These are phyloP conservation scores for Colletotrichum sp. DNA, from an alignment of 2,329 filamentous ascomycete genomes.

Conservation along the genomic window DNA sequence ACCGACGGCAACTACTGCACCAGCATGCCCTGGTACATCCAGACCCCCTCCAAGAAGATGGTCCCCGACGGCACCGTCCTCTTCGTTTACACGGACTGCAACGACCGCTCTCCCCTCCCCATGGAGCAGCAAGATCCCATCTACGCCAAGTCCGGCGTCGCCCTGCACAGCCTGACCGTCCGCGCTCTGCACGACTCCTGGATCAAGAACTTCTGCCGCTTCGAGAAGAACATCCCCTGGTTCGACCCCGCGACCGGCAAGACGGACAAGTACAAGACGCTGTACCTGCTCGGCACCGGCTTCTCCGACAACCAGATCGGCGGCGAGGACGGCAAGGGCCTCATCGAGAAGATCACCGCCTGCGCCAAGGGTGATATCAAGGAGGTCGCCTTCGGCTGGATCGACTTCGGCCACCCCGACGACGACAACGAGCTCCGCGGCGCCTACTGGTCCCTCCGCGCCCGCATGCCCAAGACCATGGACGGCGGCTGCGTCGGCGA, in stretches of 20 bases:
- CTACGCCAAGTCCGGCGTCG: constrained; percentile 20
- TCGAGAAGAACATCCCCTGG: background rate
- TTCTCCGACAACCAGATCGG: constrained; percentile 7
- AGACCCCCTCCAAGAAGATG: background rate
- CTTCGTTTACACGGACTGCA: constrained; percentile 25
- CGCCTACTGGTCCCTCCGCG: background rate
- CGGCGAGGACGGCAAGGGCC: background rate
- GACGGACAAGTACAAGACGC: background rate
- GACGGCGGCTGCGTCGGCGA: background rate
- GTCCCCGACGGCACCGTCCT: constrained; percentile 16
- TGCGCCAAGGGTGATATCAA: background rate
- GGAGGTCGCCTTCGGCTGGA: background rate
- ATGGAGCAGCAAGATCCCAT: constrained; percentile 20
- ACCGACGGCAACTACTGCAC: background rate
- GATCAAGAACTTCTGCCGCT: constrained; percentile 18
- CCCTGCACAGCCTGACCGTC: background rate
- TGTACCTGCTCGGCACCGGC: background rate
- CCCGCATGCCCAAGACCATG: background rate
- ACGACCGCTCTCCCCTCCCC: constrained; percentile 17
- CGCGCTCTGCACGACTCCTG: constrained; percentile 13
- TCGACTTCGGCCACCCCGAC: background rate
- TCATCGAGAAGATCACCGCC: background rate
- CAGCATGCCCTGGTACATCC: background rate
- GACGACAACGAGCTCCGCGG: background rate
- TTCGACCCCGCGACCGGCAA: background rate